These are phyloP conservation scores for Teunomyces atbi DNA, from an alignment of 805 yeast genomes.

Conservation along the genomic window DNA sequence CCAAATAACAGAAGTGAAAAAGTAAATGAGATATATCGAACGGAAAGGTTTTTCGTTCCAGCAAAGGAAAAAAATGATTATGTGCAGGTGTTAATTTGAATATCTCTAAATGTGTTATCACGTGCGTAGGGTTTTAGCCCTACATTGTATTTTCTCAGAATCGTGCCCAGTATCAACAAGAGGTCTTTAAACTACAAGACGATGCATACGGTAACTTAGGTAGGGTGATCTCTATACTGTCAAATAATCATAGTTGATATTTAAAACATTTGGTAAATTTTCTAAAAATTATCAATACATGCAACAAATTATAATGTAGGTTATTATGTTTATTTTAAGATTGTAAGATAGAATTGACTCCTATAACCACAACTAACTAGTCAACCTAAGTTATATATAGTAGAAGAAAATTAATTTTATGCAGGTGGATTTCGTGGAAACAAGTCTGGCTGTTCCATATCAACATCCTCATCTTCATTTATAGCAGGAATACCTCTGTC, in stretches of 20 bases:
- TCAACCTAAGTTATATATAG: background rate
- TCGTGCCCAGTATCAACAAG: no score
- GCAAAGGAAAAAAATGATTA: background rate
- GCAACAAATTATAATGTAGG: no score
- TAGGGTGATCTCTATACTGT: no score
- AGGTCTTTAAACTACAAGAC: no score
- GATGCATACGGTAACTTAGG: no score
- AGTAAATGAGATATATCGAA: conserved; percentile 4
- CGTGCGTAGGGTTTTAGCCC: conserved; percentile 7
- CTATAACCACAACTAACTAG: background rate
- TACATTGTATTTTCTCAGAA: background rate
- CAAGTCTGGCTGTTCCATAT: conserved; percentile 28
- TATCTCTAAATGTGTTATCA: background rate
- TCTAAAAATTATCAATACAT: no score
- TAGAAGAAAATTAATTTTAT: conserved; percentile 1
- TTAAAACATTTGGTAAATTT: no score
- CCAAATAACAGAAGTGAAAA: conserved; percentile 5
- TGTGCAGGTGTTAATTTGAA: background rate
- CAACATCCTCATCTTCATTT: conserved; percentile 30
- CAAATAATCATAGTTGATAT: no score
- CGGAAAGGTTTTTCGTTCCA: conserved; percentile 2
- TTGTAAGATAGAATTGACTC: background rate
- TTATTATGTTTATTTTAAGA: no score
- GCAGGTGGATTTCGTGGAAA: conserved; percentile 19
- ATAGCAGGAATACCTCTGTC: conserved; percentile 19